Evolutionary conservation across 768 basidiomycete genomes (phyloP).

Genomic region (Tulasnella sp.): DNA sequence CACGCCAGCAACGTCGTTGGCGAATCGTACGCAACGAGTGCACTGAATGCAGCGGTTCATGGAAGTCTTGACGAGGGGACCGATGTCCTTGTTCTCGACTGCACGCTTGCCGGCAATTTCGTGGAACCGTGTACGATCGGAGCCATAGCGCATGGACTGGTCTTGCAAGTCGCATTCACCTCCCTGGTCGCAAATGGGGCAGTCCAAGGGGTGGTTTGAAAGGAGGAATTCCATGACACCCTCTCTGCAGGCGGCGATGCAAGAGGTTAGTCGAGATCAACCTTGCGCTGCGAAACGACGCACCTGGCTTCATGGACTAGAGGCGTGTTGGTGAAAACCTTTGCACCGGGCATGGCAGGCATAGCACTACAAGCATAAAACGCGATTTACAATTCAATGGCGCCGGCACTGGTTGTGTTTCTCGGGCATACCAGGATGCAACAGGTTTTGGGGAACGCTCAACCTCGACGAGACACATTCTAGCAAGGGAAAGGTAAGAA

Average conservation of each 20-base stretch:
- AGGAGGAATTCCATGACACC: constrained; percentile 99
- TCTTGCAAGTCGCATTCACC: constrained; percentile 99
- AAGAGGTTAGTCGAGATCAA: background rate
- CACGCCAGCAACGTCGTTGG: constrained; percentile 97
- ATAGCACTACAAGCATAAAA: constrained; percentile 57
- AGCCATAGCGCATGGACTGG: constrained; percentile 98
- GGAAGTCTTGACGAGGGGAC: constrained; percentile 94
- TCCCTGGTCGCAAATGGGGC: constrained; percentile 97
- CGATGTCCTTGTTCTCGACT: constrained; percentile 95
- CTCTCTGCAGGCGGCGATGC: constrained; percentile 45
- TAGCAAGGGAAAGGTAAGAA: constrained; percentile 28
- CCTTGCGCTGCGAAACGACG: background rate
- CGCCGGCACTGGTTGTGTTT: background rate
- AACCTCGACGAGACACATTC: constrained; percentile 99
- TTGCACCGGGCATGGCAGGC: constrained; percentile 92
- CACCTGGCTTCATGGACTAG: constrained; percentile 82
- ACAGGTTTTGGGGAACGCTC: constrained; percentile 91
- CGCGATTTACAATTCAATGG: constrained; percentile 18
- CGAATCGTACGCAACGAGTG: constrained; percentile 97
- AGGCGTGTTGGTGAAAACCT: constrained; percentile 90
- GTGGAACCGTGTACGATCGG: constrained; percentile 96
- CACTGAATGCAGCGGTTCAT: constrained; percentile 99
- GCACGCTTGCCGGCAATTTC: constrained; percentile 98
- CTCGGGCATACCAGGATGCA: constrained; percentile 66
- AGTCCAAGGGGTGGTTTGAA: constrained; percentile 96